These are phyloP conservation scores for Diddensiella transvaalensis DNA, from an alignment of 805 yeast genomes.

Conservation along the genomic window DNA sequence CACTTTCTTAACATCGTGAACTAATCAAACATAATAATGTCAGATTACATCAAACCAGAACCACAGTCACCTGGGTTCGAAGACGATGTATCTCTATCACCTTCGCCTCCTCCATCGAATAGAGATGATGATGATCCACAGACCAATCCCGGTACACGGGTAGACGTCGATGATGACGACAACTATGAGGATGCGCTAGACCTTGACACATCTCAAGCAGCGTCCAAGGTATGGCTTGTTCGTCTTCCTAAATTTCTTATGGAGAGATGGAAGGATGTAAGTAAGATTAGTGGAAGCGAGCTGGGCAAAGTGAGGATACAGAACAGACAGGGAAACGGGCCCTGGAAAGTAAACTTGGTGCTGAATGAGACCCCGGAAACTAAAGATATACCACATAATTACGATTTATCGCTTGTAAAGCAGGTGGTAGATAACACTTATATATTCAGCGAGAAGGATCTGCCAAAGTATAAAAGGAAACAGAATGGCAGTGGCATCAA, in stretches of 20 bases:
- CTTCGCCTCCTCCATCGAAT: slow-evolving; percentile 29
- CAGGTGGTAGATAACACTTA: slow-evolving; percentile 79
- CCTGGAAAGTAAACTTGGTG: slow-evolving; percentile 35
- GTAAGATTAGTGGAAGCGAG: slow-evolving; percentile 63
- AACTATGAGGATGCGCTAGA: slow-evolving; percentile 66
- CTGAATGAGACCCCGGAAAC: slow-evolving; percentile 40
- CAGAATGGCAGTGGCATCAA: neutral
- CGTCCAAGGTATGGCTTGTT: slow-evolving; percentile 86
- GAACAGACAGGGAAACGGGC: slow-evolving; percentile 30
- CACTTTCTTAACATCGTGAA: too few species aligned
- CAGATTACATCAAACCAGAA: neutral
- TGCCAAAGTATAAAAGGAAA: slow-evolving; percentile 40
- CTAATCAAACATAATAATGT: too few species aligned
- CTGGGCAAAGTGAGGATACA: slow-evolving; percentile 70
- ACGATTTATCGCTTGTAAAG: slow-evolving; percentile 74
- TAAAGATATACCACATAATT: slow-evolving; percentile 72
- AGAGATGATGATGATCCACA: slow-evolving; percentile 11
- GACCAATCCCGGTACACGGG: neutral
- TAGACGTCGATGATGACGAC: slow-evolving; percentile 37
- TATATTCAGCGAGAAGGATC: slow-evolving; percentile 82
- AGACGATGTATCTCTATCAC: slow-evolving; percentile 37
- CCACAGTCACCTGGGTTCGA: slow-evolving; percentile 27
- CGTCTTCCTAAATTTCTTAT: slow-evolving; percentile 85
- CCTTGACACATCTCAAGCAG: slow-evolving; percentile 59
- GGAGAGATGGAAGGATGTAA: slow-evolving; percentile 69